A percentile compares a stretch with the other conserved stretches of the same genome.
Conservation (phyloP, 768 basidiomycete species). For the Daedalea quercina region DNA sequence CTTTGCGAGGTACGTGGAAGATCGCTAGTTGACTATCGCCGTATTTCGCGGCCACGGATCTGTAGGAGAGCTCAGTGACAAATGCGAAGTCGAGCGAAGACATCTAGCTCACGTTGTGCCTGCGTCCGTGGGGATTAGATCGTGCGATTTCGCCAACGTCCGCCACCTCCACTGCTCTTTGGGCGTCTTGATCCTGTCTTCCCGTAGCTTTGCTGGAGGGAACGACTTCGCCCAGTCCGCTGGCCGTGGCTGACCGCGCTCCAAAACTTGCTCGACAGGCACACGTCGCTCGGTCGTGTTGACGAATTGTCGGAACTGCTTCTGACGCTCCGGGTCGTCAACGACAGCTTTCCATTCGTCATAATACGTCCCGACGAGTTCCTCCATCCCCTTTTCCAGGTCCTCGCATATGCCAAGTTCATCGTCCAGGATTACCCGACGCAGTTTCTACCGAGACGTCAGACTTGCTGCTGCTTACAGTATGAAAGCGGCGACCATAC, state of each 20-base stretch:
- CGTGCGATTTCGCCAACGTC: constrained; percentile 37
- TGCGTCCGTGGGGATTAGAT: constrained; percentile 39
- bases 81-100: neutral
- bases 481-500: constrained; percentile 19
- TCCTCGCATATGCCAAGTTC: constrained; percentile 66
- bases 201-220: constrained; percentile 38
- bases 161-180: constrained; percentile 53
- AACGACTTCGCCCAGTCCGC: constrained; percentile 62
- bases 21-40: constrained; percentile 64
- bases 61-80: constrained; percentile 9
- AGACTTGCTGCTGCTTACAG: neutral
- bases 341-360: constrained; percentile 70
- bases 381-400: constrained; percentile 59
- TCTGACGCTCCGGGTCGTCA: constrained; percentile 38
- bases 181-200: constrained; percentile 33
- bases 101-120: constrained; percentile 42
- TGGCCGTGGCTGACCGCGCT: constrained; percentile 58
- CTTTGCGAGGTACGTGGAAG: constrained; percentile 53
- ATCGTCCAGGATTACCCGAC: constrained; percentile 60
- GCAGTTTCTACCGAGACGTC: constrained; percentile 38
- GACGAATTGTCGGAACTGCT: constrained; percentile 56
- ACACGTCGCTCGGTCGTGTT: constrained; percentile 33
- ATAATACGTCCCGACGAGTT: constrained; percentile 56
- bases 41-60: constrained; percentile 49
- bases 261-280: constrained; percentile 44